These are phyloP conservation scores for Scheffersomyces insectosa DNA, from an alignment of 1,139 yeast species.

Conservation along the genomic window DNA sequence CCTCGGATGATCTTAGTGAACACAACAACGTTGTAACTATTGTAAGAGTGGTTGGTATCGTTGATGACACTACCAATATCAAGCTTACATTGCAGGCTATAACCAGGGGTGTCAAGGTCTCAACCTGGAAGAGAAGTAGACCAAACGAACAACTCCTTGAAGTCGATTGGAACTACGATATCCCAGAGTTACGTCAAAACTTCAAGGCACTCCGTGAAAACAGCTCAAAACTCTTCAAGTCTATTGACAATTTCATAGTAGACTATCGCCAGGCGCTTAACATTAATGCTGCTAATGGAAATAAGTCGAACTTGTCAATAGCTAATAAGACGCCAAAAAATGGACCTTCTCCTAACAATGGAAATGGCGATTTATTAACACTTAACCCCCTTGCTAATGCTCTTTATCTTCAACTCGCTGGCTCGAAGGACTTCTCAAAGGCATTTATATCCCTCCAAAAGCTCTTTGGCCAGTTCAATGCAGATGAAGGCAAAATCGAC, in stretches of 20 bases:
- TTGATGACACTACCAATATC: constrained; percentile 46
- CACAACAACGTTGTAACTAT: constrained; percentile 41
- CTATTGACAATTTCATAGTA: constrained; percentile 44
- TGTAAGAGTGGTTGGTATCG: constrained; percentile 49
- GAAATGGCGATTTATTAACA: constrained; percentile 39
- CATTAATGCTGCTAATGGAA: constrained; percentile 5
- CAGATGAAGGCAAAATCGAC: constrained; percentile 23
- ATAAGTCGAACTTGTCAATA: constrained; percentile 4
- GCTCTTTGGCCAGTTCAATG: constrained; percentile 25
- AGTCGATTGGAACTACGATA: constrained; percentile 27
- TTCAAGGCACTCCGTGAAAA: constrained; percentile 27
- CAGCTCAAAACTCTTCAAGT: constrained; percentile 32
- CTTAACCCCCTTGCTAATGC: constrained; percentile 65
- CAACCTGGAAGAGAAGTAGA: constrained; percentile 9
- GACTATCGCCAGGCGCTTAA: constrained; percentile 38
- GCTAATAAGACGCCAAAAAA: constrained; percentile 3
- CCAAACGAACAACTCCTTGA: constrained; percentile 32
- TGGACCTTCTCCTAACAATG: constrained; percentile 2
- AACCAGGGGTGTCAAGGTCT: constrained; percentile 40
- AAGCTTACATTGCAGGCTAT: constrained; percentile 56
- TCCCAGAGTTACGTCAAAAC: constrained; percentile 18
- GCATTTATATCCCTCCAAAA: constrained; percentile 42
- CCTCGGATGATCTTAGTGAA: constrained; percentile 11
- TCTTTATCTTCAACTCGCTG: constrained; percentile 53
- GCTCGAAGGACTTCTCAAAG: constrained; percentile 45